Evolutionary conservation across 2,329 filamentous ascomycete species (phyloP), one percentile per base, ranked within the genome.

Genomic region (Fusarium drepaniforme): DNA sequence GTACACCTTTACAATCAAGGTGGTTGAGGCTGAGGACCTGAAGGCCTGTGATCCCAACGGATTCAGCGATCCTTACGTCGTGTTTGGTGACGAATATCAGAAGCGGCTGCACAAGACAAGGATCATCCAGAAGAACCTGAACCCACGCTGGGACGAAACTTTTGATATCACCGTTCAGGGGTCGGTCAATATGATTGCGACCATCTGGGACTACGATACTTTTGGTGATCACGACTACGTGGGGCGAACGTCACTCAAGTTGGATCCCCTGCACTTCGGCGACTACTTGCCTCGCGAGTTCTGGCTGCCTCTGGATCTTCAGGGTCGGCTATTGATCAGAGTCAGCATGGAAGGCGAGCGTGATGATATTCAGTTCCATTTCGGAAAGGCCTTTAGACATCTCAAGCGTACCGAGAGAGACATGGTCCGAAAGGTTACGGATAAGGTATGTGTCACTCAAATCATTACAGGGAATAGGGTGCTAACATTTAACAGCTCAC

Each of bases 321-420:
- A 99, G 83, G 97, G 97, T 9, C 90, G 96, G 61, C 84, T 99
- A 37, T 85, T 99, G 67, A 90, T 99, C 63, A 91, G 96, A 73
- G 95, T 99, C 63, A 98, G 95, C 81, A 99, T 99, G 97, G 97
- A 99, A 85, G 97, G 97, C 62, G 97, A 99, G 84, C 91, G 97
- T 73, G 97, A 99, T 81, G 97, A 99, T 81, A 99, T 99, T 68
- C 94, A 98, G 80, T 99, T 99, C 83, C 96, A 98, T 81, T 98
- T 98, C 83, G 97, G 96, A 78, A 98, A 98, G 84, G 94, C 97
- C 30, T 99, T 99, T 86, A 91, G 97, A 57, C 95, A 96, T 70
- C 88, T 99, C 77, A 98, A 98, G 87, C 91, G 97, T 76, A 97
- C 96, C 1, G 96, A 99, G 85, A 91, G 96, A 79, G 97, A 99